Evolutionary conservation across 306 rosid genomes (phyloP).

Genomic region (Lathyrus oleraceus): DNA sequence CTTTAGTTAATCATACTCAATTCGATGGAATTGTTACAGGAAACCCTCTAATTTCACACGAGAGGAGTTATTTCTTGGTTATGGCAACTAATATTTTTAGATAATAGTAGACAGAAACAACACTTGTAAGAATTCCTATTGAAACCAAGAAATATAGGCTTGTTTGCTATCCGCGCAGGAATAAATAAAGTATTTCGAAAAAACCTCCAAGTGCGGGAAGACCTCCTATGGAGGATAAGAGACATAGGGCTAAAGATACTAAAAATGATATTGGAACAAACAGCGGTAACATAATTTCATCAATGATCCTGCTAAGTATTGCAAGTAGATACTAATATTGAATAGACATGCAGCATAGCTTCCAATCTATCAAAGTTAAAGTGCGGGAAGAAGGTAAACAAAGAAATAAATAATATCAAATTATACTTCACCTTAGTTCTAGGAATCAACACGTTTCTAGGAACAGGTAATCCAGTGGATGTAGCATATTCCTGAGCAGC

Average conservation of each 20-base stretch:
- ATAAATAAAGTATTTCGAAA: not conserved
- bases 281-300: conserved; percentile 23
- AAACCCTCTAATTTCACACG: not conserved
- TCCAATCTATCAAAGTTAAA: conserved; percentile 8
- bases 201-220: not conserved
- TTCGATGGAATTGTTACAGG: too few relatives aligned
- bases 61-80: not conserved
- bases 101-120: not conserved
- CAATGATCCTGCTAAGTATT: not conserved
- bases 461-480: conserved; percentile 72
- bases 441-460: conserved; percentile 94
- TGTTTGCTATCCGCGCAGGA: not conserved
- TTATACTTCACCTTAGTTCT: conserved; percentile 78
- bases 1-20: not conserved
- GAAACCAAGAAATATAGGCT: not conserved
- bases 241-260: not conserved
- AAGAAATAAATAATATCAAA: not conserved
- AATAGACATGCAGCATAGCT: conserved; percentile 7
- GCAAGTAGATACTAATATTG: conserved; percentile 11
- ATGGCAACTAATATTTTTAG: not conserved
- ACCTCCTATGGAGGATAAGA: too few relatives aligned
- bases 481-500: conserved; percentile 94
- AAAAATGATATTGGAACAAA: not conserved
- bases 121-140: not conserved
- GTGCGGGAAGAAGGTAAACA: not conserved